phyloP scores from a whole-genome alignment of 192 early-diverging fungal genomes.

The Coemansia sp. region DNA sequence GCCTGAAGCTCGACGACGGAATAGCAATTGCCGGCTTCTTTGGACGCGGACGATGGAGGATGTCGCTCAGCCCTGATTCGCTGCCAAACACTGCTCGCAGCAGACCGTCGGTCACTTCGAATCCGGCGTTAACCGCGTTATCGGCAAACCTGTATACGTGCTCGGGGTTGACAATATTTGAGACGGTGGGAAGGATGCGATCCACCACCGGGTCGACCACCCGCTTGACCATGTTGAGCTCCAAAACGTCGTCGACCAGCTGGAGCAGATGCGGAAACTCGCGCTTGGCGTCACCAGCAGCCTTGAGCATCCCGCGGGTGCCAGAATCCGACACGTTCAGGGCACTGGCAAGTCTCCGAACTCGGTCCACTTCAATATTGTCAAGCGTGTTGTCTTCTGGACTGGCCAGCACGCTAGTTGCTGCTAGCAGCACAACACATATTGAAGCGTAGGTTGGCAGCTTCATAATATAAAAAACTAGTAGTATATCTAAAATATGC shows the following conservation, averaged over 20 bases:
- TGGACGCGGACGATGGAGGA: conserved; percentile 41
- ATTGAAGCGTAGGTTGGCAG: neutral
- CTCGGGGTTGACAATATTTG: conserved; percentile 45
- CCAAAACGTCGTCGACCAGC: conserved; percentile 46
- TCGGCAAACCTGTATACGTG: conserved; percentile 46
- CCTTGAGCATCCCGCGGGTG: conserved; percentile 42
- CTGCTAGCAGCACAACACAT: neutral
- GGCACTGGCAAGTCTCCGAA: conserved; percentile 42
- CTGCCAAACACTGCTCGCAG: conserved; percentile 50
- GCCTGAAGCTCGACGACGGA: conserved; percentile 13
- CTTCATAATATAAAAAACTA: neutral
- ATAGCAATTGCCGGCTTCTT: conserved; percentile 46
- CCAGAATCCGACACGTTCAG: conserved; percentile 48
- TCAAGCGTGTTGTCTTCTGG: conserved; percentile 19
- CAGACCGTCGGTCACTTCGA: conserved; percentile 44
- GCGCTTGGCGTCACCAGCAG: conserved; percentile 41
- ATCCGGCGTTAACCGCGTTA: conserved; percentile 47
- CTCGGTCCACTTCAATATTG: conserved; percentile 39
- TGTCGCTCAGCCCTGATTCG: conserved; percentile 43
- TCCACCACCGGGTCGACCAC: conserved; percentile 47
- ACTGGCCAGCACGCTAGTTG: neutral
- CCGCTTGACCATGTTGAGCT: conserved; percentile 41
- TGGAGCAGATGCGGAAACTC: conserved; percentile 45
- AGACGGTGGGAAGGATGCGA: conserved; percentile 40
- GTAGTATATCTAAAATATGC: neutral